Evolutionary conservation across 2,329 filamentous ascomycete species (phyloP).

Genomic region (Aspergillus bombycis): DNA sequence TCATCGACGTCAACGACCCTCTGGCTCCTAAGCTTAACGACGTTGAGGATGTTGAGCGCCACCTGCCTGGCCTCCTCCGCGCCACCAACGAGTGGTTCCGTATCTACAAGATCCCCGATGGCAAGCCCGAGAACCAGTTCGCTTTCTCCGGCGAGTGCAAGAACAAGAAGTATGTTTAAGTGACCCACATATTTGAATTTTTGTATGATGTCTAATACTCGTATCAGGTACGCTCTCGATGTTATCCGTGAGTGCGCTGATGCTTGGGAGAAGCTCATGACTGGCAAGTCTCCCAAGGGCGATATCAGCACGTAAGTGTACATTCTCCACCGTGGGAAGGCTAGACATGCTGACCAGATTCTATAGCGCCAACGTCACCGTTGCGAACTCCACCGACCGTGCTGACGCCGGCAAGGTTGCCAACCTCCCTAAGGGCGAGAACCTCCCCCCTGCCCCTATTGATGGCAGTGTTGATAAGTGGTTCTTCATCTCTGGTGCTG

Average conservation of each 20-base stretch:
- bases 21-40: slow-evolving; percentile 96
- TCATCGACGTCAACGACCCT: slow-evolving; percentile 98
- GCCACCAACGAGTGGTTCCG: slow-evolving; percentile 99
- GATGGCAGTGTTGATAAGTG: slow-evolving; percentile 99
- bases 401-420: slow-evolving; percentile 71
- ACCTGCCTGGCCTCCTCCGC: slow-evolving; percentile 92
- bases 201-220: slow-evolving; percentile 17
- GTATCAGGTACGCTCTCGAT: slow-evolving; percentile 80
- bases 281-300: slow-evolving; percentile 79
- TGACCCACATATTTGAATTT: background rate
- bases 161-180: slow-evolving; percentile 80
- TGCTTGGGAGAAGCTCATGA: slow-evolving; percentile 95
- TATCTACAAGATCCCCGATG: slow-evolving; percentile 99
- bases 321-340: background rate
- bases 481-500: slow-evolving; percentile 99
- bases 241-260: slow-evolving; percentile 94
- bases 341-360: slow-evolving; percentile 15
- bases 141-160: slow-evolving; percentile 99
- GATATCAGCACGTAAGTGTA: slow-evolving; percentile 77
- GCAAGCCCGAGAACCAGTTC: slow-evolving; percentile 99
- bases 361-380: slow-evolving; percentile 75
- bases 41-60: slow-evolving; percentile 97
- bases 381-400: slow-evolving; percentile 73
- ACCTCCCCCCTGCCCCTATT: slow-evolving; percentile 82
- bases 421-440: slow-evolving; percentile 77